These are phyloP conservation scores for Cladosporium sp. DNA, from an alignment of 2,329 filamentous ascomycete species.

Conservation along the genomic window DNA sequence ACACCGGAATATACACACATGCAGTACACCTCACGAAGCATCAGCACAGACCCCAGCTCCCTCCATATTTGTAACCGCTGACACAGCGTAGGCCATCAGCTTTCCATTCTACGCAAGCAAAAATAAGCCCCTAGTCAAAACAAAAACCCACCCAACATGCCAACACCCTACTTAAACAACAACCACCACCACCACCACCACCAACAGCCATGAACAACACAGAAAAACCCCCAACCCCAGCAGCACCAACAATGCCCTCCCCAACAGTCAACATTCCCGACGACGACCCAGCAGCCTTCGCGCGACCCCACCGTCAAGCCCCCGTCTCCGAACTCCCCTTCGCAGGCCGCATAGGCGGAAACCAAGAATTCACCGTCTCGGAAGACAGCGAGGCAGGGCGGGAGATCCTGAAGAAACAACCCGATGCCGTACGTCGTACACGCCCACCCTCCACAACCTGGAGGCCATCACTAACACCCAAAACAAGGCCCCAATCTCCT, in stretches of 20 bases:
- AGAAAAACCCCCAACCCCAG: not conserved
- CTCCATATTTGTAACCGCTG: conserved; percentile 5
- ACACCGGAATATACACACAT: too few species aligned
- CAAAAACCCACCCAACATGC: too few species aligned
- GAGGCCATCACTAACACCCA: not conserved
- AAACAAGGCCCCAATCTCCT: conserved; percentile 17
- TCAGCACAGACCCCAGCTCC: too few species aligned
- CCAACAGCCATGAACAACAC: not conserved
- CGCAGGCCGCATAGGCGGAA: conserved; percentile 33
- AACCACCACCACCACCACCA: too few species aligned
- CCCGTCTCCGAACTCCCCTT: conserved; percentile 17
- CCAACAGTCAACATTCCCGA: not conserved
- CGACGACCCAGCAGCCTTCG: not conserved
- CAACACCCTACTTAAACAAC: too few species aligned
- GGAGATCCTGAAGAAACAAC: conserved; percentile 20
- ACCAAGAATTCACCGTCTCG: conserved; percentile 28
- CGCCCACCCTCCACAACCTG: not conserved
- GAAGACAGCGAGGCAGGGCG: conserved; percentile 20
- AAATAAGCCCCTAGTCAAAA: not conserved
- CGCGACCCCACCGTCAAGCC: not conserved
- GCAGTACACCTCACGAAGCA: too few species aligned
- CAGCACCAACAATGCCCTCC: not conserved
- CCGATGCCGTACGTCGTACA: conserved; percentile 25
- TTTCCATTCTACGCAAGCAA: too few species aligned
- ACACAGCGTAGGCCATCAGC: not conserved